Evolutionary conservation across 208 protist species (phyloP).

Genomic region (Novymonas esmeraldas): DNA sequence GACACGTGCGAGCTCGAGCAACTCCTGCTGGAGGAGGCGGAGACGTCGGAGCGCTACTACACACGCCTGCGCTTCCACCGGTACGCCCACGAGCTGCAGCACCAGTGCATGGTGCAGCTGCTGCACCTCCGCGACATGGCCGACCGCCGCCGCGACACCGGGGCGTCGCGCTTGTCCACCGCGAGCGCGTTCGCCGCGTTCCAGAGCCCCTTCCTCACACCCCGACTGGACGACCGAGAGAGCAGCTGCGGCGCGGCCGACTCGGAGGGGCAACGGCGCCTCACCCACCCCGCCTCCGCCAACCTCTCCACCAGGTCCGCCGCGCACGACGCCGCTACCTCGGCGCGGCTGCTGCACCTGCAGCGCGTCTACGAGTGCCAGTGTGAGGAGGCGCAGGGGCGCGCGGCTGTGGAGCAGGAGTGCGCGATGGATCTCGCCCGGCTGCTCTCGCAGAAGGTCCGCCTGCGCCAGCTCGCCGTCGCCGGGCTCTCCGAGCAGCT

Average conservation of each 20-base stretch:
- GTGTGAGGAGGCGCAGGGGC: constrained; percentile 34
- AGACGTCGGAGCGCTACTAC: constrained; percentile 75
- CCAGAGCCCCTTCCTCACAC: neutral
- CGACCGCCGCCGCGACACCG: neutral
- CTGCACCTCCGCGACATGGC: constrained; percentile 19
- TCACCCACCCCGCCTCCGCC: neutral
- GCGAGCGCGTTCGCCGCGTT: neutral
- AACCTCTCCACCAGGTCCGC: neutral
- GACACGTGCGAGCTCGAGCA: constrained; percentile 74
- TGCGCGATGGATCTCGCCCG: constrained; percentile 10
- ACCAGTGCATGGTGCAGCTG: constrained; percentile 27
- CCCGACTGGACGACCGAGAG: neutral
- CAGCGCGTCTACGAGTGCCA: constrained; percentile 44
- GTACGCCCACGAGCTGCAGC: constrained; percentile 37
- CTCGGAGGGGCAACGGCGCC: neutral
- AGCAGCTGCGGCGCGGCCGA: neutral
- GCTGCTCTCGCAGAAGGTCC: constrained; percentile 16
- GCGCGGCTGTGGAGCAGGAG: constrained; percentile 40
- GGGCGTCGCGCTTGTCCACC: constrained; percentile 5
- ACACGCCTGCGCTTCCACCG: constrained; percentile 60
- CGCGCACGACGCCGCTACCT: constrained; percentile 1
- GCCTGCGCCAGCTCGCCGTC: constrained; percentile 15
- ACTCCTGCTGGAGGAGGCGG: constrained; percentile 76
- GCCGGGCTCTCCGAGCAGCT: constrained; percentile 18
- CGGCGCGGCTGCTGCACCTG: neutral